Percentiles rank a stretch among this genome's conserved stretches.
Conservation (phyloP, 164 flowering plant species). For the Stephania japonica region DNA sequence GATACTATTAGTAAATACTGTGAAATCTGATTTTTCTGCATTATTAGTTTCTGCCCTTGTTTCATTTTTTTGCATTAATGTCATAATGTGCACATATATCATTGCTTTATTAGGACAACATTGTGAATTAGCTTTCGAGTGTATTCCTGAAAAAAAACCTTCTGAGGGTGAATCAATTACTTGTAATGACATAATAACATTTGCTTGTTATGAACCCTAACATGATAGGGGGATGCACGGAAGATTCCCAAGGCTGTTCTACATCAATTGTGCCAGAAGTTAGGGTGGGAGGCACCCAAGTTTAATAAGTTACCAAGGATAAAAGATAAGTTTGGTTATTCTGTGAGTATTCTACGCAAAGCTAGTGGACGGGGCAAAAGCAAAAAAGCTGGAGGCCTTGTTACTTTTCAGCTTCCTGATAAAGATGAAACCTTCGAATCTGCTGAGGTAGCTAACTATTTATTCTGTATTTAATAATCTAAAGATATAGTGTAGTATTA, state of each 20-base stretch:
- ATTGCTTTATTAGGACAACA: too few species aligned
- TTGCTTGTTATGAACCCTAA: conserved; percentile 11
- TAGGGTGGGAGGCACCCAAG: conserved; percentile 94
- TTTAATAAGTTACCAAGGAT: conserved; percentile 47
- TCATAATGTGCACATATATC: too few species aligned
- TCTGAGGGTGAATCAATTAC: too few species aligned
- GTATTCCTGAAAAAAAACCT: too few species aligned
- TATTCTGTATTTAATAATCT: not conserved
- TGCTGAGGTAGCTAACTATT: conserved; percentile 51
- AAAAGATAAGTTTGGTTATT: conserved; percentile 38
- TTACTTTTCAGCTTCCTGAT: conserved; percentile 70
- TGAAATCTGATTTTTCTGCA: not conserved
- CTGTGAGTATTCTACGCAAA: conserved; percentile 68
- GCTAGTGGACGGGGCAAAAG: conserved; percentile 93
- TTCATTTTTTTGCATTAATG: not conserved
- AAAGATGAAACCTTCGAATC: conserved; percentile 43
- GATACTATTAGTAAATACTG: not conserved
- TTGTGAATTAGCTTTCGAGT: too few species aligned
- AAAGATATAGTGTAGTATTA: not conserved
- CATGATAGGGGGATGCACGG: conserved; percentile 65
- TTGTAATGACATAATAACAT: not conserved
- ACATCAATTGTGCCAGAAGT: conserved; percentile 79
- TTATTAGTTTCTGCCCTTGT: not conserved
- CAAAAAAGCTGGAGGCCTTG: conserved; percentile 82
- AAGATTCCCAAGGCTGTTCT: conserved; percentile 87